These are phyloP conservation scores for Earliella scabrosa DNA, from an alignment of 1,284 basidiomycete species.

Conservation along the genomic window DNA sequence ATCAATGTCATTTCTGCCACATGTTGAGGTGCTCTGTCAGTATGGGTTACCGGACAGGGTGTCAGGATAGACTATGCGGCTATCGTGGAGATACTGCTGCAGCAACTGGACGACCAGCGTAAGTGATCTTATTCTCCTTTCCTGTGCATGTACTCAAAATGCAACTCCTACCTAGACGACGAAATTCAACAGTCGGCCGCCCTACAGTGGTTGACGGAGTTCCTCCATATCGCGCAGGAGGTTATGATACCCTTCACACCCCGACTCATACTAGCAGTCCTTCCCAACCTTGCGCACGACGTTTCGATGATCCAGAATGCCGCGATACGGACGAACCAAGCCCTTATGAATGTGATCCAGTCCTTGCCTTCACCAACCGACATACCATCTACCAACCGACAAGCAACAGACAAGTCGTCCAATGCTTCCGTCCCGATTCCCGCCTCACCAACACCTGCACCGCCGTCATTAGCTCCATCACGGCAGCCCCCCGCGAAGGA, in stretches of 20 bases:
- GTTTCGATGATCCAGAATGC: constrained; percentile 87
- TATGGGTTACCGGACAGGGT: constrained; percentile 93
- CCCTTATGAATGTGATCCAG: constrained; percentile 86
- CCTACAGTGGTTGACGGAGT: constrained; percentile 92
- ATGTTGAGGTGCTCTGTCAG: constrained; percentile 47
- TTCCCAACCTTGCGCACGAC: constrained; percentile 94
- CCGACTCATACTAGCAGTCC: constrained; percentile 87
- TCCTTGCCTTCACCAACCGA: constrained; percentile 76
- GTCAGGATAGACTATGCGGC: constrained; percentile 91
- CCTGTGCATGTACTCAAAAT: neutral
- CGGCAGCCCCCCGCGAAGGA: constrained; percentile 51
- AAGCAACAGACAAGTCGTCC: constrained; percentile 37
- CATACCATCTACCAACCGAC: constrained; percentile 42
- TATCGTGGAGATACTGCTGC: constrained; percentile 94
- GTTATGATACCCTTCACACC: constrained; percentile 96
- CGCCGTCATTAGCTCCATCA: constrained; percentile 42
- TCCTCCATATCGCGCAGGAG: constrained; percentile 86
- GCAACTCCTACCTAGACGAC: constrained; percentile 58
- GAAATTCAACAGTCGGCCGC: constrained; percentile 90
- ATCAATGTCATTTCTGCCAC: neutral
- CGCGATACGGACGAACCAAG: constrained; percentile 87
- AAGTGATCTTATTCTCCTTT: neutral
- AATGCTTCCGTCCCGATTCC: constrained; percentile 40
- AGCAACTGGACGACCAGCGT: constrained; percentile 88
- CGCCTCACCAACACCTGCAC: constrained; percentile 56